phyloP scores from a whole-genome alignment of 208 protist species.

The Acanthamoeba castellanii region DNA sequence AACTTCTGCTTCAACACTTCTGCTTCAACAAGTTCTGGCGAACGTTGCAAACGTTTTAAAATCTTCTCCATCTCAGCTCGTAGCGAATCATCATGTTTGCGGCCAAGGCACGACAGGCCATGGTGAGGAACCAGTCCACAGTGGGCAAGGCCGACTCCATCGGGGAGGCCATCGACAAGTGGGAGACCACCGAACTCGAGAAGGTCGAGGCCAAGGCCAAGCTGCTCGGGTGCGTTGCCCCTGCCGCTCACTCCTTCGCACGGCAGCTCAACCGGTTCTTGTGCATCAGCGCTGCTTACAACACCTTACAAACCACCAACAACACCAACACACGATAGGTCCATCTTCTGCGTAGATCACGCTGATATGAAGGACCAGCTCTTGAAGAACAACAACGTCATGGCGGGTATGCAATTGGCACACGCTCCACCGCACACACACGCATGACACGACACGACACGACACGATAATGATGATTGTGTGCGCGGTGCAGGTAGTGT shows the following conservation, averaged over 20 bases:
- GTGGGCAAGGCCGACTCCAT: neutral
- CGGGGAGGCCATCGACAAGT: neutral
- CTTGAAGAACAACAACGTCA: neutral
- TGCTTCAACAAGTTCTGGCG: too few relatives aligned
- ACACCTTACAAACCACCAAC: neutral
- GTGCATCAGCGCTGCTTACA: neutral
- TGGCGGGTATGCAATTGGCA: neutral
- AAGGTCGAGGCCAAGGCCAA: conserved; percentile 57
- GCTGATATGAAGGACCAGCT: neutral
- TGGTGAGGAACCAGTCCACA: neutral
- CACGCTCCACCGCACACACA: too few relatives aligned
- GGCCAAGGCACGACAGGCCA: neutral
- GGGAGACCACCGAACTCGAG: conserved; percentile 32
- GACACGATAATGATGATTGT: neutral
- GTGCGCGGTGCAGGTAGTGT: neutral
- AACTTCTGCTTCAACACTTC: too few relatives aligned
- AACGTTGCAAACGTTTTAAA: too few relatives aligned
- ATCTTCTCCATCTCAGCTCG: too few relatives aligned
- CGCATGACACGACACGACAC: too few relatives aligned
- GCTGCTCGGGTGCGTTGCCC: neutral
- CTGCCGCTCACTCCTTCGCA: neutral
- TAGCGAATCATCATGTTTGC: conserved; percentile 48
- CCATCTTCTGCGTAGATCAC: conserved; percentile 38
- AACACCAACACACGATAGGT: neutral
- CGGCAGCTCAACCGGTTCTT: neutral